Evolutionary conservation across 257 asterid genomes (phyloP).

Genomic region (Anisodus acutangulus): DNA sequence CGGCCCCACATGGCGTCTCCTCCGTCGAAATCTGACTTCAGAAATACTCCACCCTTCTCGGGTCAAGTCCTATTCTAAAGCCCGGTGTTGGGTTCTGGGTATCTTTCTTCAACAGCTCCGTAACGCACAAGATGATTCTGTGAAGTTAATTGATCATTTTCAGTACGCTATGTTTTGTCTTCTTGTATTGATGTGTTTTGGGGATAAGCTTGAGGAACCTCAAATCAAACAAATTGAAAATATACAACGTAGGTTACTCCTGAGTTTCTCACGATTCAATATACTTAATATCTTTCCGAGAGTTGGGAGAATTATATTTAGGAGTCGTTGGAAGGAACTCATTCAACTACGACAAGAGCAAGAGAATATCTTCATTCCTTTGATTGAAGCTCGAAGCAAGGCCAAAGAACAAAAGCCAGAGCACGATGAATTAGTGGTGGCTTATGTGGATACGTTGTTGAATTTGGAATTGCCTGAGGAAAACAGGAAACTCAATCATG

Average conservation of each 20-base stretch:
- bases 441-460: not conserved
- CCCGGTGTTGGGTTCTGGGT: not conserved
- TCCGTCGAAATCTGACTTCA: not conserved
- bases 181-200: not conserved
- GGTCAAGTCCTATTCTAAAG: not conserved
- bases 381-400: not conserved
- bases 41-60: not conserved
- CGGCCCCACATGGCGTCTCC: not conserved
- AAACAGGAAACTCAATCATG: not conserved
- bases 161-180: not conserved
- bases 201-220: not conserved
- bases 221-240: not conserved
- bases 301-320: not conserved
- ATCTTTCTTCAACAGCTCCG: not conserved
- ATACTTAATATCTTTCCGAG: not conserved
- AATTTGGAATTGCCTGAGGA: not conserved
- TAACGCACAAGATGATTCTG: not conserved
- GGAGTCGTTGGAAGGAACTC: not conserved
- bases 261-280: not conserved
- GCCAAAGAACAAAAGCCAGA: not conserved
- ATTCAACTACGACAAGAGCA: not conserved
- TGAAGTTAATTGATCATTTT: slow-evolving; percentile 18
- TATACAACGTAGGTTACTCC: not conserved
- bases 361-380: not conserved
- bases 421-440: not conserved